These are phyloP conservation scores for Metarhizium robertsii DNA, from an alignment of 2,329 filamentous ascomycete genomes.

Conservation along the genomic window DNA sequence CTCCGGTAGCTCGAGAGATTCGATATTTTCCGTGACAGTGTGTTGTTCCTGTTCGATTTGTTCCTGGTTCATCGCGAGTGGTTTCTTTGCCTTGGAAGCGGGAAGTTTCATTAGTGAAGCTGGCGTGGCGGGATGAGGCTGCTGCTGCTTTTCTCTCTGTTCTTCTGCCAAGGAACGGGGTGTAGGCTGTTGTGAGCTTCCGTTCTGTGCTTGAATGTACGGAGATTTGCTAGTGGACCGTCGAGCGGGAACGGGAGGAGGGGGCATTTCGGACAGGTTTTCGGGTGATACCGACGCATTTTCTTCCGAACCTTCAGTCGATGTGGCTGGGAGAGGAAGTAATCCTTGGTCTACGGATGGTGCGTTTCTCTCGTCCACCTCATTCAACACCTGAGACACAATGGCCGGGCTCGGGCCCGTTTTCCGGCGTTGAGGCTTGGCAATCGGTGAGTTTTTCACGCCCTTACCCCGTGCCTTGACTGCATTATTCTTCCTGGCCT, in stretches of 20 bases:
- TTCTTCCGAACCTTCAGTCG: slow-evolving; percentile 50
- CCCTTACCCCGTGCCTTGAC: slow-evolving; percentile 43
- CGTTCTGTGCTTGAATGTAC: slow-evolving; percentile 49
- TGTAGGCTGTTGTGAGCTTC: slow-evolving; percentile 16
- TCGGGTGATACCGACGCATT: slow-evolving; percentile 58
- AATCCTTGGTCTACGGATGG: slow-evolving; percentile 25
- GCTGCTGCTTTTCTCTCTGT: slow-evolving; percentile 11
- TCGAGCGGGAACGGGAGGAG: slow-evolving; percentile 57
- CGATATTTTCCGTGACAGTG: slow-evolving; percentile 42
- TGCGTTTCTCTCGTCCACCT: slow-evolving; percentile 35
- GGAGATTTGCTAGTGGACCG: slow-evolving; percentile 59
- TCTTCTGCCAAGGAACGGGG: slow-evolving; percentile 5
- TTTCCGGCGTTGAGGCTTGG: slow-evolving; percentile 54
- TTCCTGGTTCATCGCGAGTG: slow-evolving; percentile 15
- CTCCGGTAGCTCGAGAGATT: slow-evolving; percentile 63
- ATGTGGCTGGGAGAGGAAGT: slow-evolving; percentile 27
- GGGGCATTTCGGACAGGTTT: slow-evolving; percentile 55
- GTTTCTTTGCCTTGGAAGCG: slow-evolving; percentile 41
- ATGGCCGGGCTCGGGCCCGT: slow-evolving; percentile 42
- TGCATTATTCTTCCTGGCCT: slow-evolving; percentile 41
- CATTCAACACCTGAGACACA: slow-evolving; percentile 44
- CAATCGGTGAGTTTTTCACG: slow-evolving; percentile 63
- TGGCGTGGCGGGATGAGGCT: slow-evolving; percentile 65
- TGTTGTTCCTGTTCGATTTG: slow-evolving; percentile 31
- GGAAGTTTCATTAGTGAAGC: slow-evolving; percentile 78